Evolutionary conservation across 1,284 basidiomycete genomes (phyloP).

Genomic region (Sutorius eximius): DNA sequence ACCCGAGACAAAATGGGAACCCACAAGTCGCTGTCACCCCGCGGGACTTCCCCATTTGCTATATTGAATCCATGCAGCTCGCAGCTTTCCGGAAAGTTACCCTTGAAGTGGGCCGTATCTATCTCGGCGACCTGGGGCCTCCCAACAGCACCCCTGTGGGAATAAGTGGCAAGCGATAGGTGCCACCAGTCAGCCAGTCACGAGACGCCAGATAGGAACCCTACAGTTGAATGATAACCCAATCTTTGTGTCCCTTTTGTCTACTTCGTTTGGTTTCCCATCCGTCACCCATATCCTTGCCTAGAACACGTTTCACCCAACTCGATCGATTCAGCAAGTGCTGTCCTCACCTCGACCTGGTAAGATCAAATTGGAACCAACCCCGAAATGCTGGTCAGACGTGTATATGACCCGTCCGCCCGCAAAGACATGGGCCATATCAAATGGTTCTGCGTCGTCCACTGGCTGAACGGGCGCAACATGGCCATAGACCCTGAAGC

Average conservation of each 20-base stretch:
- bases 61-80: conserved; percentile 72
- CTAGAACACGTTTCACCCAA: conserved; percentile 18
- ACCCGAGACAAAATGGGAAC: conserved; percentile 70
- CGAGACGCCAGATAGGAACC: conserved; percentile 12
- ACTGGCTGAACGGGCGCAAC: conserved; percentile 64
- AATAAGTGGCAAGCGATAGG: neutral
- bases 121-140: conserved; percentile 80
- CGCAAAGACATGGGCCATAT: conserved; percentile 89
- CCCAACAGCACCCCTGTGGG: conserved; percentile 62
- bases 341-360: conserved; percentile 71
- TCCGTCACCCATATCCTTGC: conserved; percentile 94
- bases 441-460: conserved; percentile 55
- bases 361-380: conserved; percentile 87
- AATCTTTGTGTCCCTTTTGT: conserved; percentile 80
- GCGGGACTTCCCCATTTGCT: conserved; percentile 41
- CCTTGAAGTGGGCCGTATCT: conserved; percentile 95
- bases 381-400: conserved; percentile 94
- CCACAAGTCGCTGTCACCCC: conserved; percentile 59
- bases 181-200: conserved; percentile 4
- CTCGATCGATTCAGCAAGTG: neutral
- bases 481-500: conserved; percentile 87
- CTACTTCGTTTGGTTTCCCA: conserved; percentile 97
- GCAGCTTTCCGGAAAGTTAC: conserved; percentile 92
- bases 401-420: conserved; percentile 81
- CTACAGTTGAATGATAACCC: conserved; percentile 90